These are phyloP conservation scores for Rhodotorula sp. DNA, from an alignment of 1,284 basidiomycete species.

Conservation along the genomic window DNA sequence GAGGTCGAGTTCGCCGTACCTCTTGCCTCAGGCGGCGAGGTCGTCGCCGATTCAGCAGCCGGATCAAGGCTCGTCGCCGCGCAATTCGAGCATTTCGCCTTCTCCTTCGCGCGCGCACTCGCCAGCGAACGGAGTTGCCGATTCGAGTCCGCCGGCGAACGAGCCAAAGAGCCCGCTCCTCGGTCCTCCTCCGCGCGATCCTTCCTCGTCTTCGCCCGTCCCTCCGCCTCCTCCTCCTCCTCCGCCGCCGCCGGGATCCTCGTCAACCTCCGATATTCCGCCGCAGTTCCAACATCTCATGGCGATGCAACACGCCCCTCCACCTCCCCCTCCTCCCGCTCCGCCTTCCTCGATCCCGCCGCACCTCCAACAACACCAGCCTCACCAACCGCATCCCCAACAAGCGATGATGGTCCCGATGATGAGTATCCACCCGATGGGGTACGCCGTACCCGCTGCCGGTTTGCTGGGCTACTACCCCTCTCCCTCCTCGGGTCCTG, in stretches of 20 bases:
- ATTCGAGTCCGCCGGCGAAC: no score
- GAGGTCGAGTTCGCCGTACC: neutral
- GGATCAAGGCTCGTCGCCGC: neutral
- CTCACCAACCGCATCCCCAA: neutral
- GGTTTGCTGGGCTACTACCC: conserved; percentile 20
- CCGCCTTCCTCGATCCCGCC: neutral
- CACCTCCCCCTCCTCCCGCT: neutral
- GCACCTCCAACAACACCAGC: neutral
- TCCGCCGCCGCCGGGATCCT: neutral
- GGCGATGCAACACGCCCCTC: neutral
- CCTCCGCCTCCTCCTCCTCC: neutral
- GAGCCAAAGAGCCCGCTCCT: neutral
- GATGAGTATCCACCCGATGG: conserved; percentile 22
- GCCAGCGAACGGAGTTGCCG: neutral
- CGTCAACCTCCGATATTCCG: neutral
- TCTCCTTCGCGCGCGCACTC: neutral
- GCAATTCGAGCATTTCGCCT: neutral
- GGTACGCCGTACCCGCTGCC: conserved; percentile 12
- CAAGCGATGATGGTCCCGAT: conserved; percentile 1
- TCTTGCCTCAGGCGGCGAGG: neutral
- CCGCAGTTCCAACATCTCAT: conserved; percentile 14
- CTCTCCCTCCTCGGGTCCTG: neutral
- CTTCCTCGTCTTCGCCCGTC: neutral
- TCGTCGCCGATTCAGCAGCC: neutral
- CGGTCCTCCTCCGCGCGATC: neutral